Evolutionary conservation across 2,329 filamentous ascomycete genomes (phyloP).

Genomic region (Ophiosphaerella herpotricha): DNA sequence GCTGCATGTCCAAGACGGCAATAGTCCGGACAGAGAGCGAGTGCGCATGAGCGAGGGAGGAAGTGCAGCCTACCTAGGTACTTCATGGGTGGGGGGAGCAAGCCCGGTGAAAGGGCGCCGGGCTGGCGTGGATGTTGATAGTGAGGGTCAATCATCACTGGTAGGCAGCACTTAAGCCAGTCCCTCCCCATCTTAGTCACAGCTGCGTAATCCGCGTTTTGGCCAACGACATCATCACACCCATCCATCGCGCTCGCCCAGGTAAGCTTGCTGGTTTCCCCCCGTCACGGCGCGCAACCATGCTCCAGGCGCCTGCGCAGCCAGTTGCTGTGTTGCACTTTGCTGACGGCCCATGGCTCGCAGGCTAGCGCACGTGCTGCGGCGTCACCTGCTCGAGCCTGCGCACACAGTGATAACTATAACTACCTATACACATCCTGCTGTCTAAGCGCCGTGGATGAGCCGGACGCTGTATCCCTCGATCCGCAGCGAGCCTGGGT

Average conservation of each 20-base stretch:
- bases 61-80: background rate
- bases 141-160: too few relatives aligned
- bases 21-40: too few relatives aligned
- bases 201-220: slow-evolving; percentile 24
- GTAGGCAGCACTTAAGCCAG: slow-evolving; percentile 9
- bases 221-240: slow-evolving; percentile 20
- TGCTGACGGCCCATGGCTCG: slow-evolving; percentile 14
- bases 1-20: background rate
- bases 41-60: too few relatives aligned
- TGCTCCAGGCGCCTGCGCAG: slow-evolving; percentile 7
- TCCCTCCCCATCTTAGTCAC: slow-evolving; percentile 24
- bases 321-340: background rate
- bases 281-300: slow-evolving; percentile 10
- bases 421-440: too few relatives aligned
- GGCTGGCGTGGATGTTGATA: too few relatives aligned
- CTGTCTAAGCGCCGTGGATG: slow-evolving; percentile 17
- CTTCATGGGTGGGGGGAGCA: background rate
- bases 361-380: slow-evolving; percentile 6
- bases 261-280: slow-evolving; percentile 15
- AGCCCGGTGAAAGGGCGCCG: background rate
- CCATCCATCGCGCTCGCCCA: slow-evolving; percentile 3
- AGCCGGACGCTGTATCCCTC: slow-evolving; percentile 39
- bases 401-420: background rate
- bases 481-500: slow-evolving; percentile 37
- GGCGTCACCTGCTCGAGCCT: slow-evolving; percentile 7